phyloP scores from a whole-genome alignment of 306 rosid species.

The Pachyrhizus erosus region DNA sequence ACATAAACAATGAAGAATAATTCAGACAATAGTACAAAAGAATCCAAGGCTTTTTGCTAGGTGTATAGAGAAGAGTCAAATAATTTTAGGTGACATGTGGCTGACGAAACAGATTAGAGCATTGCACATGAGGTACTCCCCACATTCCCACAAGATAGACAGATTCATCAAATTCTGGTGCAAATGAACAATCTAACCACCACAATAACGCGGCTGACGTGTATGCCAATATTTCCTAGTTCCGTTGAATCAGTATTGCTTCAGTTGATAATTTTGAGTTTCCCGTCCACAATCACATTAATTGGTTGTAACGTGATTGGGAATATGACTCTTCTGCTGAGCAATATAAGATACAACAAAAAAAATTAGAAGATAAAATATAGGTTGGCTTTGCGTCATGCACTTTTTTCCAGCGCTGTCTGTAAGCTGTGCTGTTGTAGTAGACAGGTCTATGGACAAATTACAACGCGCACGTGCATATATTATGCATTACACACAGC shows the following conservation, averaged over 20 bases:
- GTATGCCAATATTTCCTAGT: no score
- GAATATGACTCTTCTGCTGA: not conserved
- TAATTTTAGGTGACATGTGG: conserved; percentile 68
- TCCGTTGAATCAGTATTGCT: no score
- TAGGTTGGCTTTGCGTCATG: conserved; percentile 2
- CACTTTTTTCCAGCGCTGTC: not conserved
- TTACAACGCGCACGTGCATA: not conserved
- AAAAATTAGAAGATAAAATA: conserved; percentile 5
- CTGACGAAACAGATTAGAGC: conserved; percentile 77
- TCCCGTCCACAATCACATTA: no score
- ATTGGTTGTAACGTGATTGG: no score
- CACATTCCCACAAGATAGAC: no score
- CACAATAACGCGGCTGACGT: no score
- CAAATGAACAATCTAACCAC: no score
- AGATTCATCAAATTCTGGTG: no score
- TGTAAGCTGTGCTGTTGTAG: not conserved
- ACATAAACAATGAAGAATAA: conserved; percentile 80
- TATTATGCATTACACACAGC: not conserved
- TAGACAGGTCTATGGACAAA: not conserved
- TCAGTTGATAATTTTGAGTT: no score
- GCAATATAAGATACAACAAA: not conserved
- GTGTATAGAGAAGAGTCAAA: conserved; percentile 62
- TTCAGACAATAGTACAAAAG: conserved; percentile 58
- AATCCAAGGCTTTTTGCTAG: conserved; percentile 67
- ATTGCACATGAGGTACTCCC: conserved; percentile 73